phyloP scores from a whole-genome alignment of 192 early-diverging fungal species.

The Podila horticola region DNA sequence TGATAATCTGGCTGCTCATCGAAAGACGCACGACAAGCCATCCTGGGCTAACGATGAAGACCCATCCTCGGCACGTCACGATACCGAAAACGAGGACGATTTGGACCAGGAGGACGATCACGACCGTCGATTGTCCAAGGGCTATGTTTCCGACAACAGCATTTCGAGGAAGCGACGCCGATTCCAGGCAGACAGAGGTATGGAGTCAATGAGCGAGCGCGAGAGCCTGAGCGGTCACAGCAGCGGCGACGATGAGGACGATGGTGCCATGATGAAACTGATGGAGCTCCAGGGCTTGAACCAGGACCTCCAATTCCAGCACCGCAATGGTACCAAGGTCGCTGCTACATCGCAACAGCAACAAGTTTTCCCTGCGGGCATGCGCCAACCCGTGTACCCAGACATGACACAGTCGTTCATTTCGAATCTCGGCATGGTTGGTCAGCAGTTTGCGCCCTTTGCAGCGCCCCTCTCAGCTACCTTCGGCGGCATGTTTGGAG shows the following conservation, averaged over 20 bases:
- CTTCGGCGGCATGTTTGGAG: conserved; percentile 32
- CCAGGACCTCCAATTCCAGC: conserved; percentile 1
- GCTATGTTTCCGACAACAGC: conserved; percentile 38
- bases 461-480: conserved; percentile 34
- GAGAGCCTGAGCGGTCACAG: conserved; percentile 43
- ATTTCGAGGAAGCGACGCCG: conserved; percentile 37
- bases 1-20: conserved; percentile 68
- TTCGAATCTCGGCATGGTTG: conserved; percentile 13
- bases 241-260: conserved; percentile 47
- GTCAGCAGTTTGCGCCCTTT: conserved; percentile 12
- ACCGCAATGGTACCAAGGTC: background rate
- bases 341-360: background rate
- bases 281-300: conserved; percentile 15
- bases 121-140: conserved; percentile 35
- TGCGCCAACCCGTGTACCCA: conserved; percentile 18
- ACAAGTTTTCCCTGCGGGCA: background rate
- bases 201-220: conserved; percentile 52
- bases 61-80: conserved; percentile 22
- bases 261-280: conserved; percentile 27
- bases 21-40: conserved; percentile 64
- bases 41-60: conserved; percentile 47
- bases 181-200: conserved; percentile 24
- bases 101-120: conserved; percentile 30
- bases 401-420: conserved; percentile 34
- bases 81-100: conserved; percentile 21